Evolutionary conservation across 2,329 filamentous ascomycete genomes (phyloP).

Genomic region (Monosporascus sp.): DNA sequence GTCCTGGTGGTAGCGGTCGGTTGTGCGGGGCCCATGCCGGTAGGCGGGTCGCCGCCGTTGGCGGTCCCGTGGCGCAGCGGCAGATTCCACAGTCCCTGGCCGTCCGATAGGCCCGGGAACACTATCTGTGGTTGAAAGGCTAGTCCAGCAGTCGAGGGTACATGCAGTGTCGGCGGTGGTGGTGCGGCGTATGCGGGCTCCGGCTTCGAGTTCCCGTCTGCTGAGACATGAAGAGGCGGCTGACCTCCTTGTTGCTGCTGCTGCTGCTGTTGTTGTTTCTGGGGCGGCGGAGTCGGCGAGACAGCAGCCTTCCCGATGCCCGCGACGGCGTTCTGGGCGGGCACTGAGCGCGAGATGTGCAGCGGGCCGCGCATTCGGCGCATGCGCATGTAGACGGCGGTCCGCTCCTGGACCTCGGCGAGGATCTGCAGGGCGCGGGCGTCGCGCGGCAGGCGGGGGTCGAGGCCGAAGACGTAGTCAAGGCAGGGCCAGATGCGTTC

Average conservation of each 20-base stretch:
- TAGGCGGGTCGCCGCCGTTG: conserved; percentile 37
- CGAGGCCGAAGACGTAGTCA: conserved; percentile 65
- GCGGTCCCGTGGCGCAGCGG: conserved; percentile 35
- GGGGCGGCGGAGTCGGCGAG: conserved; percentile 4
- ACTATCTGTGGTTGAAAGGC: conserved; percentile 24
- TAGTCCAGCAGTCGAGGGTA: not conserved
- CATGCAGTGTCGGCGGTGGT: not conserved
- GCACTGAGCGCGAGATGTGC: conserved; percentile 33
- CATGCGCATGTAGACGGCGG: conserved; percentile 52
- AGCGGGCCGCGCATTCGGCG: conserved; percentile 44
- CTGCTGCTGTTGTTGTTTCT: conserved; percentile 1
- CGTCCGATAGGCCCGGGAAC: conserved; percentile 42
- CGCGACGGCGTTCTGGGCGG: conserved; percentile 28
- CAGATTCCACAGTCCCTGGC: conserved; percentile 40
- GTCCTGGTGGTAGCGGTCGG: conserved; percentile 4
- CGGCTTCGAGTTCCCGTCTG: not conserved
- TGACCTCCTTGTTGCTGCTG: not conserved
- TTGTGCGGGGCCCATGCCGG: conserved; percentile 14
- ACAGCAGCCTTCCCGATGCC: conserved; percentile 11
- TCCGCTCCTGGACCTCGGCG: conserved; percentile 55
- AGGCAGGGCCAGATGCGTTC: conserved; percentile 65
- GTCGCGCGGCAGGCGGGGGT: conserved; percentile 42
- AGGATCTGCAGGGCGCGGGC: conserved; percentile 58
- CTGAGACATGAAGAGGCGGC: not conserved
- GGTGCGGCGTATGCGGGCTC: conserved; percentile 5